Base-by-base conservation (phyloP, 1,139 yeast species). In the Entelexis sorbosivorans region DNA sequence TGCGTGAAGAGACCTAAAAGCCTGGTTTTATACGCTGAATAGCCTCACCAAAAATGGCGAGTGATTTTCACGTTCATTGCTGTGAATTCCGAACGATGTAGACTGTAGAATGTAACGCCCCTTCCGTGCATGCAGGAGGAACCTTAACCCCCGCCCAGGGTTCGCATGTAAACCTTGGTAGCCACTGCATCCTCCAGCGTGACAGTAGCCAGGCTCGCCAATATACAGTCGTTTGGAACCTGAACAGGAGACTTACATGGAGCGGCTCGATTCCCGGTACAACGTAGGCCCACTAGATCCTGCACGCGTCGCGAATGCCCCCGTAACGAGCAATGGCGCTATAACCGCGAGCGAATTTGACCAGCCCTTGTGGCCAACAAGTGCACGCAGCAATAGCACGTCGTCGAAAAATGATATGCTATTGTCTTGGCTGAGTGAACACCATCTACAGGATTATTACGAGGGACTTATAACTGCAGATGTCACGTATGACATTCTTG, bases 401-500 rank as follows among this genome's bases (percentile, higher is more conserved):
- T 22, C 43, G 6, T 9, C 33, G 14, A 39, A 22, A 35, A 11
- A 4, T 7, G 48, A 48, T 8, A 4, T 16, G 16, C 40, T 53
- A 1, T 13, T 29, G 2, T 65, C 61, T 13, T 70, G 74, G 71
- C 66, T 74, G 14, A 61, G 61, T 14, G 58, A 67, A 4, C 57
- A 68, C 33, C 61, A 61, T 35, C 66, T 70, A 42, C 63, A 60
- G 3, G 63, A 60, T 33, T 69, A 69, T 55, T 58, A 59, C n/a
- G 49, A 31, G 14, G 35, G 35, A 35, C 63, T 65, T 54, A 63
- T 60, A 38, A 66, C 69, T 10, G 67, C 81, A 61, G 82, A 78
- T 31, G 76, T 87, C 56, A 73, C 80, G 0, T 71, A 74, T 43
- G 84, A 79, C 47, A 68, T 86, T 6, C 64, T 85, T 14, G 69